These are phyloP conservation scores for Taphrina communis DNA, from an alignment of 1,139 yeast species.

Conservation along the genomic window DNA sequence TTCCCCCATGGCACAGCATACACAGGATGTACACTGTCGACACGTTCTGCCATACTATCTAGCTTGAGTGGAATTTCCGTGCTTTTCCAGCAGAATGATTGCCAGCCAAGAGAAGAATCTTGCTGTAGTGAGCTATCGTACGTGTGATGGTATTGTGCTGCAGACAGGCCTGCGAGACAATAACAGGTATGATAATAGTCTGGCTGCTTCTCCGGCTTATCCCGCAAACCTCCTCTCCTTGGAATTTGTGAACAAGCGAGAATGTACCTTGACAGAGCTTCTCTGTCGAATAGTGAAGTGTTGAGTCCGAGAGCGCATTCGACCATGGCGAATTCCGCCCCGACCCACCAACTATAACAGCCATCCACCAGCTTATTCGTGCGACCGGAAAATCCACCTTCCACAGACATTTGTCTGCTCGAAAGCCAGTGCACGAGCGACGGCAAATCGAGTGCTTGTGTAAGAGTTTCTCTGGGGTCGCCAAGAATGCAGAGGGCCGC, in stretches of 20 bases:
- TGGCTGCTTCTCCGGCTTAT: constrained; percentile 80
- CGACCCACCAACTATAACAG: constrained; percentile 96
- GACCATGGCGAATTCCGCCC: constrained; percentile 61
- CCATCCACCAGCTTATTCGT: constrained; percentile 94
- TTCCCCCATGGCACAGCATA: constrained; percentile 64
- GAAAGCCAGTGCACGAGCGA: constrained; percentile 63
- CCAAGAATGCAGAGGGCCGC: constrained; percentile 68
- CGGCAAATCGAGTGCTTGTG: constrained; percentile 47
- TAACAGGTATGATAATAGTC: constrained; percentile 95
- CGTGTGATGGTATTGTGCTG: constrained; percentile 63
- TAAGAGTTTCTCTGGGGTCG: constrained; percentile 51
- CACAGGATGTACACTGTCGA: constrained; percentile 63
- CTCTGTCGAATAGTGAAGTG: constrained; percentile 53
- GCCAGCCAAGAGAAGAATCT: constrained; percentile 49
- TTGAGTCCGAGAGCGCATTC: constrained; percentile 9
- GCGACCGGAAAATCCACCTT: constrained; percentile 89
- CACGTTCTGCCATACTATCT: constrained; percentile 47
- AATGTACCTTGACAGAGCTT: constrained; percentile 67
- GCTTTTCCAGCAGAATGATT: constrained; percentile 42
- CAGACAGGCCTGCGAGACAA: constrained; percentile 74
- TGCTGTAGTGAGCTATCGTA: constrained; percentile 39
- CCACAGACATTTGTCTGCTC: constrained; percentile 69
- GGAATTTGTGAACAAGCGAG: constrained; percentile 72
- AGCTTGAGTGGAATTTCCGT: not conserved
- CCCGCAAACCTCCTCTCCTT: constrained; percentile 75